Evolutionary conservation across 306 rosid genomes (phyloP).

Genomic region (Adenanthera pavonina): DNA sequence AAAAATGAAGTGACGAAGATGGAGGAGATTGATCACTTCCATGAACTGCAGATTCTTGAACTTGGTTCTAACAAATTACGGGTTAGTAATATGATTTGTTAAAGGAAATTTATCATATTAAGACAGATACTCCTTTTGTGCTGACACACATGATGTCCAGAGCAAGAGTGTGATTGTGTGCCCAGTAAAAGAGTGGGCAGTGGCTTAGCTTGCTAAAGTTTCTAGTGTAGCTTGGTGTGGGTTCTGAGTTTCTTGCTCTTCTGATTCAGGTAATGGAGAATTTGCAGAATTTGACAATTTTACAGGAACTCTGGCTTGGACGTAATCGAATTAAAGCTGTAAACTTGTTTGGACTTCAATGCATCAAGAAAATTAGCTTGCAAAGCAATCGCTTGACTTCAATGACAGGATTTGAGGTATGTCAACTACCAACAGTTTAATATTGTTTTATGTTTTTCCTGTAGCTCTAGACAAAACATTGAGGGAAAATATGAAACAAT

Average conservation of each 20-base stretch:
- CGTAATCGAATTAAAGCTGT: slow-evolving; percentile 84
- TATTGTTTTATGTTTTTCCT: background rate
- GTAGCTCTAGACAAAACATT: background rate
- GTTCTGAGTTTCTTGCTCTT: slow-evolving; percentile 13
- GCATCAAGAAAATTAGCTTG: slow-evolving; percentile 88
- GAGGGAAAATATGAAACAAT: background rate
- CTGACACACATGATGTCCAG: background rate
- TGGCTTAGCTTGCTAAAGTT: background rate
- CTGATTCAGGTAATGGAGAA: slow-evolving; percentile 83
- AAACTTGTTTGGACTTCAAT: slow-evolving; percentile 78
- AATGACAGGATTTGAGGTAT: slow-evolving; percentile 82
- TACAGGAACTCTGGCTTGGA: slow-evolving; percentile 95
- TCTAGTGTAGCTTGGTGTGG: slow-evolving; percentile 7
- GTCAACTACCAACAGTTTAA: slow-evolving; percentile 3
- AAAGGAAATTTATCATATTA: background rate
- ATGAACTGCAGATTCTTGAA: slow-evolving; percentile 76
- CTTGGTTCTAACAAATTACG: slow-evolving; percentile 88
- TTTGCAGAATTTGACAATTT: slow-evolving; percentile 60
- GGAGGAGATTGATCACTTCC: slow-evolving; percentile 86
- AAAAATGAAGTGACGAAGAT: slow-evolving; percentile 80
- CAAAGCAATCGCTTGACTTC: slow-evolving; percentile 95
- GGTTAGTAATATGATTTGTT: slow-evolving; percentile 54
- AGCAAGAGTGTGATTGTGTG: background rate
- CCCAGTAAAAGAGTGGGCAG: background rate
- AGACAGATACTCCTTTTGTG: background rate